Conservation (phyloP, 2,329 filamentous ascomycete genomes). For the Sporothrix sp. region DNA sequence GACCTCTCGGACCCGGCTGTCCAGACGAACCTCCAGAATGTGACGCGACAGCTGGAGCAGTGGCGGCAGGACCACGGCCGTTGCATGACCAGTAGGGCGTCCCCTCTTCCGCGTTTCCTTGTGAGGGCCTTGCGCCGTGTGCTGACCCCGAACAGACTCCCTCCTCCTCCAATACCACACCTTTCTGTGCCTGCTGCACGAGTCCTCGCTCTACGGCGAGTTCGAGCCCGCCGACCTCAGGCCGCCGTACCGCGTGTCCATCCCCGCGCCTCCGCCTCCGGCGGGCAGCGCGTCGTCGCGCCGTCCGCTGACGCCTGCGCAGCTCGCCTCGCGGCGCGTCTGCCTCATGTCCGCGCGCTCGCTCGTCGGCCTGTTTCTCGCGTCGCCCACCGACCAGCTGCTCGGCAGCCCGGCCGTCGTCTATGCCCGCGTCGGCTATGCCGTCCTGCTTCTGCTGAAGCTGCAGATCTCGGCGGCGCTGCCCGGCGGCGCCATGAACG, state of each 20-base stretch:
- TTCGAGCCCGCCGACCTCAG: constrained; percentile 13
- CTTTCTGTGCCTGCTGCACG: constrained; percentile 11
- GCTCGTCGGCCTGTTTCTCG: constrained; percentile 12
- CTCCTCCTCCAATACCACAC: constrained; percentile 15
- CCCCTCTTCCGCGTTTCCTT: neutral
- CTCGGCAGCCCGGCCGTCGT: constrained; percentile 4
- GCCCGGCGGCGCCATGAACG: constrained; percentile 12
- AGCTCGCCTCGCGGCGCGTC: constrained; percentile 2
- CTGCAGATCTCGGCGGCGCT: constrained; percentile 12
- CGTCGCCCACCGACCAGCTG: constrained; percentile 10
- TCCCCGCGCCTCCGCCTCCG: neutral
- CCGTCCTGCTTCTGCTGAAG: constrained; percentile 13
- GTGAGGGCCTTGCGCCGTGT: too few species aligned
- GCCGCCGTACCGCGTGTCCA: constrained; percentile 12
- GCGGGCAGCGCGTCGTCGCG: too few species aligned
- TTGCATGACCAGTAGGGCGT: constrained; percentile 13
- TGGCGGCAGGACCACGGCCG: constrained; percentile 9
- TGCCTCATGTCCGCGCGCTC: constrained; percentile 11
- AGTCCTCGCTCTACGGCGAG: constrained; percentile 13
- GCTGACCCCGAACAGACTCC: constrained; percentile 11
- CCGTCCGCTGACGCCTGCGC: neutral
- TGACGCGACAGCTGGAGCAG: constrained; percentile 7
- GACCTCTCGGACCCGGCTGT: constrained; percentile 3
- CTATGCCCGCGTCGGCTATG: constrained; percentile 15
- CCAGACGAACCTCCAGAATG: constrained; percentile 8